These are phyloP conservation scores for Globisporangium irregulare DNA, from an alignment of 352 stramenopile genomes.

Conservation along the genomic window DNA sequence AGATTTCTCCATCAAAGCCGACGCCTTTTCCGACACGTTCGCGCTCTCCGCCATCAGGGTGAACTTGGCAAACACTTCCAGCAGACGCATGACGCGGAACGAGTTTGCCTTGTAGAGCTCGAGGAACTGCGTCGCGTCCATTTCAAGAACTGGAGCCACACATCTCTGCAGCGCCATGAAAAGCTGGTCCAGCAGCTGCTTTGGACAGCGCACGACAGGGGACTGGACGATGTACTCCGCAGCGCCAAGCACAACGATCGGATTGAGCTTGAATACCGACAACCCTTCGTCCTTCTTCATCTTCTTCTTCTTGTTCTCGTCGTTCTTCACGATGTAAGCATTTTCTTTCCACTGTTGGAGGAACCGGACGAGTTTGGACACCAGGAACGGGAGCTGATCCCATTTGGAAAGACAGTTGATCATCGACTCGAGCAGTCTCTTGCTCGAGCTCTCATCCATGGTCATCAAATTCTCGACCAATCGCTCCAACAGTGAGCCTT, in stretches of 20 bases:
- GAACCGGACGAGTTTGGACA: slow-evolving; percentile 56
- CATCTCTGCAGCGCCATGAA: slow-evolving; percentile 37
- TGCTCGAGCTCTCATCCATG: slow-evolving; percentile 71
- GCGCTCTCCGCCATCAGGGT: slow-evolving; percentile 48
- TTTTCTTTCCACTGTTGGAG: slow-evolving; percentile 55
- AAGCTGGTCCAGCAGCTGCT: slow-evolving; percentile 47
- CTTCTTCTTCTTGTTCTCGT: slow-evolving; percentile 19
- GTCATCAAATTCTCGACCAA: slow-evolving; percentile 67
- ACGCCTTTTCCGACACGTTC: slow-evolving; percentile 46
- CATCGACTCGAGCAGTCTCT: slow-evolving; percentile 75
- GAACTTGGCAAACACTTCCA: slow-evolving; percentile 73
- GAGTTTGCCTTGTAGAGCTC: slow-evolving; percentile 45
- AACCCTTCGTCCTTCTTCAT: slow-evolving; percentile 37
- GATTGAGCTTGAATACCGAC: slow-evolving; percentile 37
- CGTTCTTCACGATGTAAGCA: slow-evolving; percentile 23
- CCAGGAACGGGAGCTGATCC: slow-evolving; percentile 65
- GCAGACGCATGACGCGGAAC: slow-evolving; percentile 58
- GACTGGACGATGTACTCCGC: slow-evolving; percentile 66
- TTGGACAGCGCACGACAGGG: slow-evolving; percentile 40
- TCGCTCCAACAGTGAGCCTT: slow-evolving; percentile 53
- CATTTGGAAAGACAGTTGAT: slow-evolving; percentile 75
- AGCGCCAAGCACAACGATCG: slow-evolving; percentile 57
- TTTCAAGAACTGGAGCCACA: slow-evolving; percentile 43
- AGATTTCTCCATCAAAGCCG: slow-evolving; percentile 41
- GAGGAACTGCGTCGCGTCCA: slow-evolving; percentile 37